These are phyloP conservation scores for Lunularia cruciata DNA, from an alignment of 225 moss, liverwort and hornwort species.

Conservation along the genomic window DNA sequence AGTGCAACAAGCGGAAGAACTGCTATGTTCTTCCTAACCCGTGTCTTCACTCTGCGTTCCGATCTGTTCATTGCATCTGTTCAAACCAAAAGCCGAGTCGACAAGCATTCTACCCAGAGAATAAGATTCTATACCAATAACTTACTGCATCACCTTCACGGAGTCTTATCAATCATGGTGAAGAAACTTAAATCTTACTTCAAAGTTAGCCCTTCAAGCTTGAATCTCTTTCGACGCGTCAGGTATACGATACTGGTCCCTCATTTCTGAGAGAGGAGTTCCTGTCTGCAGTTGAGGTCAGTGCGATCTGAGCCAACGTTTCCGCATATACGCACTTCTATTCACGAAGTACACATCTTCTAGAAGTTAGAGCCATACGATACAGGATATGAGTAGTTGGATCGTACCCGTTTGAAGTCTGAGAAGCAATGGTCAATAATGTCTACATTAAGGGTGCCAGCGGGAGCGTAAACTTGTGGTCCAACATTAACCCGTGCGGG, in stretches of 20 bases:
- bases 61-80: no score
- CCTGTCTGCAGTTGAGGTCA: conserved; percentile 10
- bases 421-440: conserved; percentile 49
- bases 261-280: conserved; percentile 49
- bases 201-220: not conserved
- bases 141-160: no score
- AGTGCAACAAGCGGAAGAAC: no score
- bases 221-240: not conserved
- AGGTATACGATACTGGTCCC: conserved; percentile 36
- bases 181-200: no score
- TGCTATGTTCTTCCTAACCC: no score
- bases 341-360: not conserved
- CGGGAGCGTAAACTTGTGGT: conserved; percentile 41
- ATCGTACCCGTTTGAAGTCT: conserved; percentile 29
- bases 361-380: not conserved
- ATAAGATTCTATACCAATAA: no score
- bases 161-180: no score
- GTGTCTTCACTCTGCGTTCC: no score
- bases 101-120: no score
- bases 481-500: conserved; percentile 28
- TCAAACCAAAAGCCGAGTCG: no score
- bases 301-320: not conserved
- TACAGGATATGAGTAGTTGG: no score
- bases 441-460: conserved; percentile 41
- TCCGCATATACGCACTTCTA: not conserved